Percentiles rank a stretch among this genome's conserved stretches.
phyloP scores from a whole-genome alignment of 805 yeast genomes.

The Metschnikowia continentalis region DNA sequence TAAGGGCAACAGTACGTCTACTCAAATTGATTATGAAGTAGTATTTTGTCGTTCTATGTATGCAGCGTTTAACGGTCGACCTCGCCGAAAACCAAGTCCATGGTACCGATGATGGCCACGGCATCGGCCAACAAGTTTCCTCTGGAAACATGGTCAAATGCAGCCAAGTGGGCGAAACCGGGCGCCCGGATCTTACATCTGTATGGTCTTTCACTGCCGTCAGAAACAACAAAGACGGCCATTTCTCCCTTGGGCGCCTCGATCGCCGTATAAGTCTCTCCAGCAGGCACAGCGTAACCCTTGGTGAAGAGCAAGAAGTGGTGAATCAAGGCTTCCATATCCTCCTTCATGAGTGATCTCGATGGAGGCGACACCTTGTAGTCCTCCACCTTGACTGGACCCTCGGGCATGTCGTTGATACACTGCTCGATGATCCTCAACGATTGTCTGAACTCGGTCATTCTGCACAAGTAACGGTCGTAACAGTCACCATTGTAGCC shows the following conservation, averaged over 20 bases:
- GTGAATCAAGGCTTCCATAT: slow-evolving; percentile 89
- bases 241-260: slow-evolving; percentile 96
- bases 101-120: slow-evolving; percentile 89
- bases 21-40: no score
- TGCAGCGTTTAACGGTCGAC: slow-evolving; percentile 65
- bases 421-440: slow-evolving; percentile 87
- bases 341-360: slow-evolving; percentile 77
- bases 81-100: slow-evolving; percentile 93
- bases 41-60: background rate
- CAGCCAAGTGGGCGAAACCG: slow-evolving; percentile 86
- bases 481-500: slow-evolving; percentile 88
- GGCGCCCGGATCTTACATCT: slow-evolving; percentile 94
- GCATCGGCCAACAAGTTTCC: slow-evolving; percentile 89
- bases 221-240: slow-evolving; percentile 86
- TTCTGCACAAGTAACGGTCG: slow-evolving; percentile 82
- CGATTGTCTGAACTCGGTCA: slow-evolving; percentile 91
- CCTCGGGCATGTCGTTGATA: slow-evolving; percentile 87
- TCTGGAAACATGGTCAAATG: slow-evolving; percentile 81
- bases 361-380: slow-evolving; percentile 82
- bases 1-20: no score
- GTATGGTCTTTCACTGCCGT: slow-evolving; percentile 87
- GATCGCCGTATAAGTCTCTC: slow-evolving; percentile 86
- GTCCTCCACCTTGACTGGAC: slow-evolving; percentile 88
- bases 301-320: slow-evolving; percentile 84
- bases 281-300: slow-evolving; percentile 85